Conservation (phyloP, 192 early-diverging fungal species). For the Globomyces pollinis-pini region DNA sequence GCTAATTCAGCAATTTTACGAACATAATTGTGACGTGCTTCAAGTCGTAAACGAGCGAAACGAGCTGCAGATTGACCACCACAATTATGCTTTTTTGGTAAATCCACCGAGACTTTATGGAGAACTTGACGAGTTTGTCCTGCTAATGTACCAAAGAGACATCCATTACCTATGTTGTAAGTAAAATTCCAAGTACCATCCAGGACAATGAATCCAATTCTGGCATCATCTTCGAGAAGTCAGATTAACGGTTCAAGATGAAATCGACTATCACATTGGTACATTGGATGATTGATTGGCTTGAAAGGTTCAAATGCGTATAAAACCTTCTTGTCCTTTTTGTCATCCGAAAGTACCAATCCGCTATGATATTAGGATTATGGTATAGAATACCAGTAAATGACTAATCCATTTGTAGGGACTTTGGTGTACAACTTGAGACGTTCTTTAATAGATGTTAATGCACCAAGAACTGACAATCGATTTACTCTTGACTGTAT, state of each 20-base stretch:
- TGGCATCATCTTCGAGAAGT: constrained; percentile 83
- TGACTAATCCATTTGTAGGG: constrained; percentile 88
- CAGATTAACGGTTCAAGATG: constrained; percentile 88
- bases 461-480: constrained; percentile 89
- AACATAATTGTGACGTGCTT: constrained; percentile 98
- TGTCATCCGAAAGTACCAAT: constrained; percentile 92
- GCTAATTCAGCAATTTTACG: constrained; percentile 95
- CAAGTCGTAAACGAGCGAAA: constrained; percentile 97
- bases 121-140: constrained; percentile 92
- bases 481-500: constrained; percentile 99
- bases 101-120: constrained; percentile 89
- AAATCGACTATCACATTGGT: constrained; percentile 98
- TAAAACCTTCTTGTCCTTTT: constrained; percentile 97
- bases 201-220: constrained; percentile 97
- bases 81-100: constrained; percentile 99
- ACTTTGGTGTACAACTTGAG: constrained; percentile 89
- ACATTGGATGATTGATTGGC: constrained; percentile 95
- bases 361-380: constrained; percentile 86
- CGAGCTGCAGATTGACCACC: constrained; percentile 99
- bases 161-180: no score
- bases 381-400: constrained; percentile 47
- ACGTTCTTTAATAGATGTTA: constrained; percentile 92
- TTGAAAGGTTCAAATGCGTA: constrained; percentile 99
- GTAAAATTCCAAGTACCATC: no score
- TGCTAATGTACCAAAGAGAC: constrained; percentile 82